Evolutionary conservation across 2,329 filamentous ascomycete genomes (phyloP), one percentile per base, ranked within the genome.

Genomic region (Magnaporthiopsis incrustans): DNA sequence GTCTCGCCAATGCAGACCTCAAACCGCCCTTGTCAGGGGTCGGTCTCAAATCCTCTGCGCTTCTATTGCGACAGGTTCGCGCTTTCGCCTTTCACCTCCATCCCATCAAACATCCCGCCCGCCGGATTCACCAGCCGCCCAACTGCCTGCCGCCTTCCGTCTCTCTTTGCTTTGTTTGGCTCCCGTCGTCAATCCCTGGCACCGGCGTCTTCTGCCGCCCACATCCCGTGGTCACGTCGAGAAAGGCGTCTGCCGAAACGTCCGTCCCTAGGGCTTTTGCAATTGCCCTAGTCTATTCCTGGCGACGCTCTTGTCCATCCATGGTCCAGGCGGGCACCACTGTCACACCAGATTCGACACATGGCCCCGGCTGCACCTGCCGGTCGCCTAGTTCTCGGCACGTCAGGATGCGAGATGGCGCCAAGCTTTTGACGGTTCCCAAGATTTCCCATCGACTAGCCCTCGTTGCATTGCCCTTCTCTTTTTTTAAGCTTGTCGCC

Each of bases 11-110:
- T 62, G 62, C 64, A 59, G 61, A 61, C 61, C 68, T 70, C 71
- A 69, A 68, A 73, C 71, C 69, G 67, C 62, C 66, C 64, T 64
- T 66, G 71, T 73, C 70, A 69, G 71, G 70, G 66, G 65, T 65
- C 59, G 67, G 72, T 73, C 71, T 73, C 72, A 30, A 66, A 64
- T 62, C 60, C 57, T 66, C 67, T 15, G 35, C 38, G 30, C 59
- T 25, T 15, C 27, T 5, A 30, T 30, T 30, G 27, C 27, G 27
- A 30, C 5, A 30, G 27, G 27, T 30, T 3, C 15, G 22, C 22
- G 6, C 15, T 18, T 14, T 18, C 59, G 59, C n/a, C 14, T 58
- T 12, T 58, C 25, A 5, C 57, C 27, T 14, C 7, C 30, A 3
- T 53, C 44, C 8, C 11, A 7, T n/a, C 3, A 7, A 35, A 35